phyloP scores from a whole-genome alignment of 2,329 filamentous ascomycete genomes.

The Sarocladium oryzae region DNA sequence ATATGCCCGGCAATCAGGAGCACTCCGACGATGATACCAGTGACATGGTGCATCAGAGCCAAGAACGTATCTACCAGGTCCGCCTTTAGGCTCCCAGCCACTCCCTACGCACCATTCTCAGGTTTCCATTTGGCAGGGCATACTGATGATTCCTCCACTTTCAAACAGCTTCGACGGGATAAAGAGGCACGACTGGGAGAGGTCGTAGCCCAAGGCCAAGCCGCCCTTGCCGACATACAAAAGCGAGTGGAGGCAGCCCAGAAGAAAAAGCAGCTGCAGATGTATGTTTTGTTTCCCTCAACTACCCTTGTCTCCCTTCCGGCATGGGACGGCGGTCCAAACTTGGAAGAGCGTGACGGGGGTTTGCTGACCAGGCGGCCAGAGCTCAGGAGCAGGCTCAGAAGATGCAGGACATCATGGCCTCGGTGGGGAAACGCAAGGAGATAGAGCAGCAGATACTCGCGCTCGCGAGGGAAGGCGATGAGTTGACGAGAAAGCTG shows the following conservation, averaged over 20 bases:
- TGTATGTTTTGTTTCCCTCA: background rate
- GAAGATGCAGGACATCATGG: background rate
- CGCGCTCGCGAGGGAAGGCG: background rate
- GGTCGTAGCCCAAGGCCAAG: background rate
- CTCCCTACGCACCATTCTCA: too few species aligned
- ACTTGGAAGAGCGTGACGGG: too few species aligned
- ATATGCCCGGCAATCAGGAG: background rate
- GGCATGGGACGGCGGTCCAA: too few species aligned
- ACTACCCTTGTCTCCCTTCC: background rate
- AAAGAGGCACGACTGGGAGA: background rate
- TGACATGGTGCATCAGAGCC: background rate
- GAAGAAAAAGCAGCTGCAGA: background rate
- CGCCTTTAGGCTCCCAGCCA: too few species aligned
- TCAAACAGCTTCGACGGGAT: background rate
- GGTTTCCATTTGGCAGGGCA: background rate
- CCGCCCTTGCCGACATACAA: background rate
- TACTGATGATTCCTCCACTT: background rate
- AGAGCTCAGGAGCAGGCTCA: conserved; percentile 8
- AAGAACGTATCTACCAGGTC: background rate
- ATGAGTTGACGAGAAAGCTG: background rate
- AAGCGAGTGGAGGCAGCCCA: background rate
- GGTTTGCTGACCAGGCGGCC: too few species aligned
- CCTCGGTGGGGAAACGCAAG: conserved; percentile 4
- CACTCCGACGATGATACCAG: conserved; percentile 1
- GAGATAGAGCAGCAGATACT: conserved; percentile 9